These are phyloP conservation scores for Acacia concinna DNA, from an alignment of 331 rosid genomes.

Conservation along the genomic window DNA sequence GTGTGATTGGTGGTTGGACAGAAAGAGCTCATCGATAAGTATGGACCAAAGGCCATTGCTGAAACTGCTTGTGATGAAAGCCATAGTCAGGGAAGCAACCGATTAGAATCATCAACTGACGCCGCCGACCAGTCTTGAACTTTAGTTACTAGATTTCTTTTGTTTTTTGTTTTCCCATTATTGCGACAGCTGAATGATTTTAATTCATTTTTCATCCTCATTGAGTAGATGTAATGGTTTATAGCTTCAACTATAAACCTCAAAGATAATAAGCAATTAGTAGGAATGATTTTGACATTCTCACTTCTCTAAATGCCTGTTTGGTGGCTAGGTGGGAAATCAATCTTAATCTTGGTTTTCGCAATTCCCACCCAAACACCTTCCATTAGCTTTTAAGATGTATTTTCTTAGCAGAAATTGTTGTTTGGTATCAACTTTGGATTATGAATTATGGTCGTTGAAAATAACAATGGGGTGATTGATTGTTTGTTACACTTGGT, in stretches of 20 bases:
- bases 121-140: not conserved
- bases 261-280: not conserved
- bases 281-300: not conserved
- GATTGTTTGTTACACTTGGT: not conserved
- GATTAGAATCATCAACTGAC: not conserved
- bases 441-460: not conserved
- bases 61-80: not conserved
- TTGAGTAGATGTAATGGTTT: not conserved
- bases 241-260: not conserved
- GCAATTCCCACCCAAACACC: not conserved
- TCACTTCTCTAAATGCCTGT: not conserved
- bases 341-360: not conserved
- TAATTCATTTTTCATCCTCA: too few species aligned
- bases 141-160: not conserved
- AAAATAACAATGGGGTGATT: not conserved
- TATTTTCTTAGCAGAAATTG: too few species aligned
- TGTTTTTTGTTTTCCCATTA: not conserved
- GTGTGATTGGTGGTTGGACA: slow-evolving; percentile 33
- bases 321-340: not conserved
- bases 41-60: slow-evolving; percentile 46
- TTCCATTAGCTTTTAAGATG: not conserved
- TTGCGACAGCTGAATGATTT: not conserved
- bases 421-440: too few species aligned
- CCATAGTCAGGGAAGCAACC: not conserved
- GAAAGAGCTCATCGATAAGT: slow-evolving; percentile 42